Evolutionary conservation across 371 early-diverging fungal genomes (phyloP).

Genomic region (Circinella umbellata): DNA sequence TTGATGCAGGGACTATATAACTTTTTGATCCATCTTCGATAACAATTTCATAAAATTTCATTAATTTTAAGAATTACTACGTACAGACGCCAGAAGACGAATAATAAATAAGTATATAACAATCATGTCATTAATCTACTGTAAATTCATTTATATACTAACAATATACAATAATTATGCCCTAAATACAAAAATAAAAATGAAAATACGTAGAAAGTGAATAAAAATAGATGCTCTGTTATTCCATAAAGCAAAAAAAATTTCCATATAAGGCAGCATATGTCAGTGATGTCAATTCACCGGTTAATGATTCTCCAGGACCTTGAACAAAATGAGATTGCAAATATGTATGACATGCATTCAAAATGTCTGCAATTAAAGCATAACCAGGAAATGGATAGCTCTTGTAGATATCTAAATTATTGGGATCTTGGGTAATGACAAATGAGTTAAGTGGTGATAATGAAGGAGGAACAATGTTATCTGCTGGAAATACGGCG

Average conservation of each 20-base stretch:
- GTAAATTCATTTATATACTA: too few relatives aligned
- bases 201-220: too few relatives aligned
- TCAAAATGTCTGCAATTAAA: constrained; percentile 4
- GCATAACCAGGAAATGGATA: constrained; percentile 14
- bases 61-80: too few relatives aligned
- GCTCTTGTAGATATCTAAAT: neutral
- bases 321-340: neutral
- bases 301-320: neutral
- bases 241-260: neutral
- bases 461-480: constrained; percentile 8
- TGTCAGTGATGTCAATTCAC: neutral
- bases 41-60: too few relatives aligned
- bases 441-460: constrained; percentile 9
- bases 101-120: too few relatives aligned
- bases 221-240: neutral
- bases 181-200: too few relatives aligned
- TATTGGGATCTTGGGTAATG: neutral
- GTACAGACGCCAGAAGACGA: too few relatives aligned
- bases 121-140: too few relatives aligned
- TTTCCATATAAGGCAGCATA: neutral
- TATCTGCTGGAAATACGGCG: neutral
- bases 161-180: too few relatives aligned
- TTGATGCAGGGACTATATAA: too few relatives aligned
- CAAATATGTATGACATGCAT: constrained; percentile 4
- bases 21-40: too few relatives aligned